These are phyloP conservation scores for Terfezia boudieri DNA, from an alignment of 495 filamentous ascomycete genomes.

Conservation along the genomic window DNA sequence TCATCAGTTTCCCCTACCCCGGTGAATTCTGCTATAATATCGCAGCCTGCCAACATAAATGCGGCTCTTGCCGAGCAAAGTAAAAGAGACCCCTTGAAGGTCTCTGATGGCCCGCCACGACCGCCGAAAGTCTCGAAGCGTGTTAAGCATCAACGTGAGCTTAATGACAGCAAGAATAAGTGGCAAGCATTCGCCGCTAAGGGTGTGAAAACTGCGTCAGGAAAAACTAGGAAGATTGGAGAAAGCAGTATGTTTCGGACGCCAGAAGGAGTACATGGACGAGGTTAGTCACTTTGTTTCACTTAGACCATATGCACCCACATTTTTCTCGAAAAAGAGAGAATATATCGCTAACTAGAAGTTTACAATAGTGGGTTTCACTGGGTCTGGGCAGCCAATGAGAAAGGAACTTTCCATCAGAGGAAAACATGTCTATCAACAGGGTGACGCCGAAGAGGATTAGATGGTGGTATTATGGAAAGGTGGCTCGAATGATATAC, in stretches of 20 bases:
- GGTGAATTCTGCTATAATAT: constrained; percentile 41
- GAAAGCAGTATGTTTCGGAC: constrained; percentile 75
- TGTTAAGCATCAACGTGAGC: constrained; percentile 70
- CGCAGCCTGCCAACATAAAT: constrained; percentile 69
- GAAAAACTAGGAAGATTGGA: constrained; percentile 47
- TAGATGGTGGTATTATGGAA: not conserved
- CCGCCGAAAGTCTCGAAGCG: constrained; percentile 51
- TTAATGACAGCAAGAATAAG: constrained; percentile 75
- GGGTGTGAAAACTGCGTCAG: constrained; percentile 48
- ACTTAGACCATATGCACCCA: constrained; percentile 1
- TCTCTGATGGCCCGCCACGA: constrained; percentile 40
- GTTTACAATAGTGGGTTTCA: constrained; percentile 56
- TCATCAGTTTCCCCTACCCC: constrained; percentile 6
- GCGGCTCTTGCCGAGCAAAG: constrained; percentile 50
- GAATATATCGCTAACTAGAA: constrained; percentile 19
- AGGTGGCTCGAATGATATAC: not conserved
- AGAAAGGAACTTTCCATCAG: constrained; percentile 62
- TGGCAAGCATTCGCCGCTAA: constrained; percentile 83
- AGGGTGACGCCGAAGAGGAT: constrained; percentile 47
- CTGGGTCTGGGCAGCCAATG: constrained; percentile 84
- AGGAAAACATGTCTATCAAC: constrained; percentile 68
- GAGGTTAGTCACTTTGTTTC: constrained; percentile 35
- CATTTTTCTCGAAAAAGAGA: not conserved
- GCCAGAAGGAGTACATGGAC: constrained; percentile 57
- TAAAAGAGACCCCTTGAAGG: constrained; percentile 40